phyloP scores from a whole-genome alignment of 2,329 filamentous ascomycete species.

The Calonectria fujianensis region DNA sequence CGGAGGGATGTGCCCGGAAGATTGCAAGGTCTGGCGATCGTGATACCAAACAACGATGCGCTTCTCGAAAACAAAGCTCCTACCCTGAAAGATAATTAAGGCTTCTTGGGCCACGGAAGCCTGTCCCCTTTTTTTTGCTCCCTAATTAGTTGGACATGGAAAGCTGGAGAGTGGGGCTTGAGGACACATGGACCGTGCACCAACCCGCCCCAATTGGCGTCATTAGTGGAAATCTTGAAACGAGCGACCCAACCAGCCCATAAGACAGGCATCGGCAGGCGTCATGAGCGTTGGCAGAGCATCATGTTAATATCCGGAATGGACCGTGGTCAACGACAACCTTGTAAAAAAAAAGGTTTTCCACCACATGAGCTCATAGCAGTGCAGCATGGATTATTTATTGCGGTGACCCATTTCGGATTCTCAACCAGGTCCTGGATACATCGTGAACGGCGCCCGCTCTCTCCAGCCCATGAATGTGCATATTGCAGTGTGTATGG shows the following conservation, averaged over 20 bases:
- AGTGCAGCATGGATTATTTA: constrained; percentile 32
- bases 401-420: constrained; percentile 28
- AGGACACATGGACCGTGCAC: constrained; percentile 48
- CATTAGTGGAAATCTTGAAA: constrained; percentile 57
- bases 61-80: constrained; percentile 18
- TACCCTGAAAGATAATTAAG: constrained; percentile 23
- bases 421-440: background rate
- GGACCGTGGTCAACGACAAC: constrained; percentile 37
- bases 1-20: constrained; percentile 12
- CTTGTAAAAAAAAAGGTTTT: constrained; percentile 27
- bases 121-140: constrained; percentile 21
- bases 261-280: constrained; percentile 35
- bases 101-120: constrained; percentile 12
- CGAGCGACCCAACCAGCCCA: constrained; percentile 42
- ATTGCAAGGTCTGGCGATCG: constrained; percentile 22
- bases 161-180: constrained; percentile 43
- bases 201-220: constrained; percentile 49
- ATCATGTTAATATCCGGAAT: constrained; percentile 48
- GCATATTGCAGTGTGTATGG: background rate
- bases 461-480: constrained; percentile 7
- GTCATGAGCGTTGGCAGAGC: constrained; percentile 38
- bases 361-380: constrained; percentile 28
- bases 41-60: constrained; percentile 20
- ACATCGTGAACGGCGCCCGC: background rate
- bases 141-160: constrained; percentile 23